Evolutionary conservation across 1,284 basidiomycete species (phyloP).

Genomic region (Rhodotorula mucilaginosa): DNA sequence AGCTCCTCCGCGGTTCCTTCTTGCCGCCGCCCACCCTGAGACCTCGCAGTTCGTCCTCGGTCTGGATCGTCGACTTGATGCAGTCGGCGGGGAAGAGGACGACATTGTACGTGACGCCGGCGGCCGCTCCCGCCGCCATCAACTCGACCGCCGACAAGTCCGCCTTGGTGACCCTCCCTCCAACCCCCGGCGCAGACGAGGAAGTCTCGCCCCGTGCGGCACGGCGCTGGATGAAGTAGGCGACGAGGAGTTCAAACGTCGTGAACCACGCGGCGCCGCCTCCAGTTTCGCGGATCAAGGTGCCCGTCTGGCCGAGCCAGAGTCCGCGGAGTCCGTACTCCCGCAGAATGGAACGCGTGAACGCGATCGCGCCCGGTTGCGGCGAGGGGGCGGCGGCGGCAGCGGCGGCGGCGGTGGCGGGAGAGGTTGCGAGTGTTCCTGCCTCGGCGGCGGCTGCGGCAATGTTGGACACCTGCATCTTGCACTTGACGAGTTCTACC

Average conservation of each 20-base stretch:
- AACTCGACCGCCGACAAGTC: slow-evolving; percentile 75
- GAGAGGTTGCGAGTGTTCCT: too few species aligned
- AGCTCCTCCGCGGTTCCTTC: slow-evolving; percentile 54
- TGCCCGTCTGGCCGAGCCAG: slow-evolving; percentile 84
- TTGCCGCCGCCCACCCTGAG: slow-evolving; percentile 41
- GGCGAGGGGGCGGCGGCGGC: slow-evolving; percentile 37
- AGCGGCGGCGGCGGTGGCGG: slow-evolving; percentile 15
- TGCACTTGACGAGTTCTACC: slow-evolving; percentile 87
- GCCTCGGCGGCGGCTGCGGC: slow-evolving; percentile 41
- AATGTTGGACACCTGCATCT: slow-evolving; percentile 92
- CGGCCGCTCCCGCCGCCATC: slow-evolving; percentile 75
- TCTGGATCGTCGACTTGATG: slow-evolving; percentile 93
- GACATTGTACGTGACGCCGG: slow-evolving; percentile 83
- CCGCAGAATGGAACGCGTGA: slow-evolving; percentile 65
- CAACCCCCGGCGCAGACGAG: slow-evolving; percentile 26
- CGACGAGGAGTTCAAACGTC: slow-evolving; percentile 68
- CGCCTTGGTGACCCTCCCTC: slow-evolving; percentile 50
- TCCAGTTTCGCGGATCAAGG: slow-evolving; percentile 80
- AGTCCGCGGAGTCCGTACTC: slow-evolving; percentile 70
- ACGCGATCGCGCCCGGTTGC: slow-evolving; percentile 62
- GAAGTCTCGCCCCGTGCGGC: slow-evolving; percentile 29
- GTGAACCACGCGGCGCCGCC: slow-evolving; percentile 84
- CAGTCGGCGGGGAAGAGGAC: slow-evolving; percentile 88
- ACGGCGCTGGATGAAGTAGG: slow-evolving; percentile 44
- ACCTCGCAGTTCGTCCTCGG: slow-evolving; percentile 79